A percentile compares a stretch with the other conserved stretches of the same genome.
These are phyloP conservation scores for Macroventuria anomochaeta DNA, from an alignment of 2,329 filamentous ascomycete species.

Conservation along the genomic window DNA sequence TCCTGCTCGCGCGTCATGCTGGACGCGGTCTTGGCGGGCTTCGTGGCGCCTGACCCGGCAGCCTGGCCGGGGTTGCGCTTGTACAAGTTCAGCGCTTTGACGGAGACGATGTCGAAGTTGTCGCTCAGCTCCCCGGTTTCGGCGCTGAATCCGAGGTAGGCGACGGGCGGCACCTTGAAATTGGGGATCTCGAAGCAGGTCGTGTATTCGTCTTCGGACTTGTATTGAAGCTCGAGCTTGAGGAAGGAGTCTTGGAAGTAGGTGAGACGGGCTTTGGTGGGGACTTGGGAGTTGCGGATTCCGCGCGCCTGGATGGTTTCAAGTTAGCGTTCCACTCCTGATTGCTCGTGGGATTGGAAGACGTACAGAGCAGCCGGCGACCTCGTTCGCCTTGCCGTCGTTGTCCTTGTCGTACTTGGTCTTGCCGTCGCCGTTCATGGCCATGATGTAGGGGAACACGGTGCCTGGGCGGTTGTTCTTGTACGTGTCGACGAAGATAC, in stretches of 20 bases:
- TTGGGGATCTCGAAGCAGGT: conserved; percentile 78
- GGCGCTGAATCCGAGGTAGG: conserved; percentile 72
- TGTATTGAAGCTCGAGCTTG: conserved; percentile 92
- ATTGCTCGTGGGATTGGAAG: neutral
- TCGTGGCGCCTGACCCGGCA: conserved; percentile 19
- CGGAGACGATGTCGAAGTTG: conserved; percentile 94
- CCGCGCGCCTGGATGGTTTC: conserved; percentile 70
- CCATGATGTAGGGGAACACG: conserved; percentile 98
- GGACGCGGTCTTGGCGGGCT: conserved; percentile 26
- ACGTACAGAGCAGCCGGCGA: conserved; percentile 85
- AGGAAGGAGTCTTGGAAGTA: conserved; percentile 97
- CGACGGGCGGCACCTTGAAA: conserved; percentile 76
- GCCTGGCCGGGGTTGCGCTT: conserved; percentile 52
- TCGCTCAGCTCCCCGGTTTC: conserved; percentile 97
- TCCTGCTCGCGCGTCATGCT: conserved; percentile 55
- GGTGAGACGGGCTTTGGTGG: conserved; percentile 86
- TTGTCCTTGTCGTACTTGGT: conserved; percentile 90
- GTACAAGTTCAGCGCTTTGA: conserved; percentile 89
- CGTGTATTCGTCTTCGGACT: conserved; percentile 85
- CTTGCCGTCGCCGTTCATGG: conserved; percentile 92
- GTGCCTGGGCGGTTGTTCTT: conserved; percentile 98
- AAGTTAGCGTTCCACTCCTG: conserved; percentile 16
- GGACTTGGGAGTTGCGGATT: conserved; percentile 73
- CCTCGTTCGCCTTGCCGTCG: conserved; percentile 90
- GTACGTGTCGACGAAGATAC: conserved; percentile 97